Evolutionary conservation across 345 rosid species (phyloP), one percentile per base, ranked within the genome.

Genomic region (Acer saccharum): DNA sequence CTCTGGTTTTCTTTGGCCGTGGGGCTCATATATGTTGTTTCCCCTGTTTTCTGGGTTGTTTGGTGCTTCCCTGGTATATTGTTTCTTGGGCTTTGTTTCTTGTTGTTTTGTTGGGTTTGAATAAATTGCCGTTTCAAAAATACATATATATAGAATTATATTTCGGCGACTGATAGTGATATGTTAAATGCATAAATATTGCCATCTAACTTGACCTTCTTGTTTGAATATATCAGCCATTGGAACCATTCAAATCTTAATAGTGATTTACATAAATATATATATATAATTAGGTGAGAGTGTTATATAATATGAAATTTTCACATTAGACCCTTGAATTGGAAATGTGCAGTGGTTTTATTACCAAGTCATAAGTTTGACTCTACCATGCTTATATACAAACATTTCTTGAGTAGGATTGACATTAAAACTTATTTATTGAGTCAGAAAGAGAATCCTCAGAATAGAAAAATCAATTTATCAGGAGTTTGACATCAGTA

Each of bases 131-230:
- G 25, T 23, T 23, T 23, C 0, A 23, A 23, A 23, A 23, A 23
- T 0, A 23, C 0, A 23, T 23, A 23, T 23, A 23, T 23, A 14
- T 50, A 14, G 14, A 50, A 43, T 1, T 50, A 50, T 3, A 50
- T 14, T 13, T 50, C 55, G 17, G 18, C 17, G 10, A 9, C 46
- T 9, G 46, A 7, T 43, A 43, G 46, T 10, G 55, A 58, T 58
- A 17, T n/a, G 20, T 18, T 58, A 18, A 58, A 18, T 58, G 20
- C 23, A 60, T 60, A 60, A 60, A 6, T 60, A 16, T 60, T 6
- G 27, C 35, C 62, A 54, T 67, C 71, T 48, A 35, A 43, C 17
- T 35, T 11, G 76, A 58, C 52, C 29, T 73, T 61, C n/a, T n/a
- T 20, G 68, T 41, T 60, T 46, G 52, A 55, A 6, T 71, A 39